Evolutionary conservation across 441 rosid genomes (phyloP).

Genomic region (Theobroma grandiflorum): DNA sequence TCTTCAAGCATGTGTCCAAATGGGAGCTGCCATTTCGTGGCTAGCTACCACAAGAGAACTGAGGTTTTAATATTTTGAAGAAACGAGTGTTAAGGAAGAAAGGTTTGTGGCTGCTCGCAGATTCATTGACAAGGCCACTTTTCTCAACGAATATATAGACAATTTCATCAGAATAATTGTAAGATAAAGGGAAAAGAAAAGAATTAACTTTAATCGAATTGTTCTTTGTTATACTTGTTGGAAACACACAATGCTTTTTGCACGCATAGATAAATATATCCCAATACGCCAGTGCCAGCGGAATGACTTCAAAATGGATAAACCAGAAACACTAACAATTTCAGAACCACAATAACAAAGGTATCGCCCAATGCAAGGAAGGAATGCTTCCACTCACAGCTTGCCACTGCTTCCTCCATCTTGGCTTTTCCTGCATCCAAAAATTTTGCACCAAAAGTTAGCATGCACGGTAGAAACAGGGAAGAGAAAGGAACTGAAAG

Average conservation of each 20-base stretch:
- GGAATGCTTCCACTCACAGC: constrained; percentile 24
- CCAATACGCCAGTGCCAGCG: constrained; percentile 29
- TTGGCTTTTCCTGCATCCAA: constrained; percentile 36
- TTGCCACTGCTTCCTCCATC: constrained; percentile 36
- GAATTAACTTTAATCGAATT: constrained; percentile 34
- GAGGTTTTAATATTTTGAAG: neutral
- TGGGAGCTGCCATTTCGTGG: neutral
- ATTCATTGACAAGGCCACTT: constrained; percentile 9
- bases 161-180: constrained; percentile 23
- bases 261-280: constrained; percentile 30
- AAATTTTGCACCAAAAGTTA: neutral
- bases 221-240: constrained; percentile 32
- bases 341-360: constrained; percentile 31
- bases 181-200: neutral
- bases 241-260: constrained; percentile 42
- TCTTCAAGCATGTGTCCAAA: neutral
- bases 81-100: neutral
- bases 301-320: constrained; percentile 34
- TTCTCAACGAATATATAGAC: constrained; percentile 21
- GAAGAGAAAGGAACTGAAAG: neutral
- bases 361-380: constrained; percentile 29
- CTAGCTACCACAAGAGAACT: neutral
- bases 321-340: constrained; percentile 39
- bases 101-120: neutral
- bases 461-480: neutral